These are phyloP conservation scores for Penicillium argentinense DNA, from an alignment of 495 filamentous ascomycete genomes.

Conservation along the genomic window DNA sequence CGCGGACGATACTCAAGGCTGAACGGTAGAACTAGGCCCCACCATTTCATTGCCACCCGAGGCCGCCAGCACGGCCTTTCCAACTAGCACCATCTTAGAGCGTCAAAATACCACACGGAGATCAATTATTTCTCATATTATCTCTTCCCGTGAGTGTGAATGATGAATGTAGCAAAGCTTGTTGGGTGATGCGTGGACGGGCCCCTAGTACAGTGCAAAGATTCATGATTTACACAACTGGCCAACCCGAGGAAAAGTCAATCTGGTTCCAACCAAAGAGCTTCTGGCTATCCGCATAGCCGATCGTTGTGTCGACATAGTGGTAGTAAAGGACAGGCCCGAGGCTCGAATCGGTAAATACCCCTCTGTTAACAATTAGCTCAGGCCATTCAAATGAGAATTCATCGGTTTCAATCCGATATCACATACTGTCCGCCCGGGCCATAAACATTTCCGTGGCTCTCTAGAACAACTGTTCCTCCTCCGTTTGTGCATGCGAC, in stretches of 20 bases:
- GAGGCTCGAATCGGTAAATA: conserved; percentile 46
- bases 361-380: conserved; percentile 34
- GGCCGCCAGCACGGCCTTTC: no score
- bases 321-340: conserved; percentile 70
- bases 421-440: conserved; percentile 65
- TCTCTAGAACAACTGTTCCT: conserved; percentile 63
- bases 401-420: background rate
- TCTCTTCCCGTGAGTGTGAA: no score
- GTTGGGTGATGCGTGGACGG: no score
- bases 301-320: conserved; percentile 64
- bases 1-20: no score
- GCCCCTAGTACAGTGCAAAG: no score
- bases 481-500: conserved; percentile 58
- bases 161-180: no score
- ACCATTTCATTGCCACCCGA: no score
- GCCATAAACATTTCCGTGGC: conserved; percentile 65
- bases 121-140: no score
- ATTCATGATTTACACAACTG: conserved; percentile 40
- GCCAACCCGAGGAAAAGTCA: conserved; percentile 67
- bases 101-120: no score
- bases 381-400: background rate
- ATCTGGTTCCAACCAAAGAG: conserved; percentile 69
- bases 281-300: conserved; percentile 63
- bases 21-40: no score
- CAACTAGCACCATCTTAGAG: no score